A percentile compares a stretch with the other conserved stretches of the same genome.
These are phyloP conservation scores for Komagataella populi DNA, from an alignment of 805 yeast species.

Conservation along the genomic window DNA sequence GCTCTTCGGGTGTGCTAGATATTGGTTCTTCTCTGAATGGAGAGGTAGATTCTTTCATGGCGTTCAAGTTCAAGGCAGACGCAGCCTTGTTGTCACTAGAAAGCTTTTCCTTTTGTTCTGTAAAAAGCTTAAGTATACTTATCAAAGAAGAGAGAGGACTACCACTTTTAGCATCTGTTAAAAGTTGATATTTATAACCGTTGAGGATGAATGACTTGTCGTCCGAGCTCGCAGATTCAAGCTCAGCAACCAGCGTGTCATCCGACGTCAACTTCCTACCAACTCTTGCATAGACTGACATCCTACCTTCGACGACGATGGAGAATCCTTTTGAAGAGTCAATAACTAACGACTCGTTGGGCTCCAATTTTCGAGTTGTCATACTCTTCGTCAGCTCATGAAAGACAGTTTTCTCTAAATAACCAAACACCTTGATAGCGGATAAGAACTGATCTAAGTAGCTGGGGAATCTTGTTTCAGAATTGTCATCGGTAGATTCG, in stretches of 20 bases:
- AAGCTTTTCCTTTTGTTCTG: conserved; percentile 20
- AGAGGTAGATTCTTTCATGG: not conserved
- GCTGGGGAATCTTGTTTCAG: conserved; percentile 31
- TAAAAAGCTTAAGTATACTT: conserved; percentile 65
- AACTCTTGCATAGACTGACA: conserved; percentile 61
- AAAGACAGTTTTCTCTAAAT: conserved; percentile 79
- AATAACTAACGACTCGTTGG: conserved; percentile 62
- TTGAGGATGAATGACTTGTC: conserved; percentile 30
- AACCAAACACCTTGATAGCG: conserved; percentile 90
- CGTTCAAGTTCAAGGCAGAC: not conserved
- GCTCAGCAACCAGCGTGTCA: conserved; percentile 5
- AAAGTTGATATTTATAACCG: conserved; percentile 51
- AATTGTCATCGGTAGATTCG: conserved; percentile 20
- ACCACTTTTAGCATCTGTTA: conserved; percentile 74
- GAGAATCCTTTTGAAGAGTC: conserved; percentile 71
- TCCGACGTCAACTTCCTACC: conserved; percentile 13
- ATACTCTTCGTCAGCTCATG: conserved; percentile 86
- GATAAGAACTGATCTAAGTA: conserved; percentile 81
- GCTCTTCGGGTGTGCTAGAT: not conserved
- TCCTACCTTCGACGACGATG: conserved; percentile 83
- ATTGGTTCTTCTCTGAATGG: not conserved
- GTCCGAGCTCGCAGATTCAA: conserved; percentile 16
- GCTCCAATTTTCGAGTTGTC: conserved; percentile 73
- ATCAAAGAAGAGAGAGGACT: conserved; percentile 76
- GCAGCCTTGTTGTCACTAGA: not conserved